These are phyloP conservation scores for Urochloa ruziziensis DNA, from an alignment of 176 grass and related monocot genomes.

Conservation along the genomic window DNA sequence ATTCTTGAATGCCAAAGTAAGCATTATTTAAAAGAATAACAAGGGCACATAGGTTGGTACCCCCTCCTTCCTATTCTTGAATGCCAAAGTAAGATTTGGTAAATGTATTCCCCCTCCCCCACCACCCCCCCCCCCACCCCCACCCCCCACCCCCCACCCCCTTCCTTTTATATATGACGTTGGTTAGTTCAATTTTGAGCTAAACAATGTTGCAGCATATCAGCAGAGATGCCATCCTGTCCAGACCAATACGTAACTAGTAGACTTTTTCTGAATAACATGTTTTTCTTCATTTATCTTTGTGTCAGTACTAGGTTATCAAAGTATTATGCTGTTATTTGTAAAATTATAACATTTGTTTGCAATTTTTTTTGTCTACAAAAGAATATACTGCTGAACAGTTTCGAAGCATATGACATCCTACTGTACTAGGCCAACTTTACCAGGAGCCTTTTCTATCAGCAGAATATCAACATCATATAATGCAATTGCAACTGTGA, in stretches of 20 bases:
- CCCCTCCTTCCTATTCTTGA: background rate
- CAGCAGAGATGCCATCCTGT: background rate
- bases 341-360: background rate
- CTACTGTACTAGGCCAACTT: background rate
- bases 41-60: background rate
- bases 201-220: background rate
- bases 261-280: background rate
- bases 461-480: background rate
- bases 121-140: no score
- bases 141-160: no score
- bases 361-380: background rate
- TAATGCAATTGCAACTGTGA: background rate
- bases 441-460: background rate
- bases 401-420: conserved; percentile 3
- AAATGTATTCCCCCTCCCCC: no score
- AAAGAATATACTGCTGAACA: background rate
- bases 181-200: no score
- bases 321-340: background rate
- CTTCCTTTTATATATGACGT: no score
- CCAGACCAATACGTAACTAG: background rate
- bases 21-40: background rate
- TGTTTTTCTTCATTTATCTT: background rate
- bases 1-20: background rate
- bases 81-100: background rate
- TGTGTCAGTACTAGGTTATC: background rate